phyloP scores from a whole-genome alignment of 768 basidiomycete genomes.

The Psilocybe cubensis region DNA sequence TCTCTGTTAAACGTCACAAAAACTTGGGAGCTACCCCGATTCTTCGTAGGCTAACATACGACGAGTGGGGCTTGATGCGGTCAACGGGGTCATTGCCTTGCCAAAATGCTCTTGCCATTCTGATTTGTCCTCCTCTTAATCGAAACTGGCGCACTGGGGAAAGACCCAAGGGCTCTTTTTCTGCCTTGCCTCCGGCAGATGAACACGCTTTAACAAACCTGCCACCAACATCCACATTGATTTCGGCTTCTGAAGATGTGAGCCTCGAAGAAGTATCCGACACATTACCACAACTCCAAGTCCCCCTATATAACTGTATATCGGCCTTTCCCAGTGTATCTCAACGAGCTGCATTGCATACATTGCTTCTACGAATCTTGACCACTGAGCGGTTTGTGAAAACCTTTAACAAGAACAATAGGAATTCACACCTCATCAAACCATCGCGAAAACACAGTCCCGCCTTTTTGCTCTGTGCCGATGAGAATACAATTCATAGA shows the following conservation, averaged over 20 bases:
- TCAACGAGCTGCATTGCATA: slow-evolving; percentile 65
- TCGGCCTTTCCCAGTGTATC: slow-evolving; percentile 62
- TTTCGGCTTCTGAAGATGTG: slow-evolving; percentile 14
- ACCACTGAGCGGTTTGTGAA: slow-evolving; percentile 42
- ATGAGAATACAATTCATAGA: slow-evolving; percentile 47
- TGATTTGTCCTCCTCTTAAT: slow-evolving; percentile 71
- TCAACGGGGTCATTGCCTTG: slow-evolving; percentile 50
- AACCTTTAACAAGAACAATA: slow-evolving; percentile 14
- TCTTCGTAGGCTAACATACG: slow-evolving; percentile 65
- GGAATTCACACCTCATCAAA: background rate
- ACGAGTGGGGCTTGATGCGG: slow-evolving; percentile 57
- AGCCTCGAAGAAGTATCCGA: slow-evolving; percentile 17
- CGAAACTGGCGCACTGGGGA: slow-evolving; percentile 49
- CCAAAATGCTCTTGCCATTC: slow-evolving; percentile 62
- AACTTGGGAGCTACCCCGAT: slow-evolving; percentile 31
- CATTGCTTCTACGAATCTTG: slow-evolving; percentile 50
- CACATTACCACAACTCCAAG: slow-evolving; percentile 27
- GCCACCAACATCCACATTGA: slow-evolving; percentile 35
- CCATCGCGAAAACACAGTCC: slow-evolving; percentile 53
- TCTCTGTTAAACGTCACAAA: slow-evolving; percentile 18
- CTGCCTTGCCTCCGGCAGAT: slow-evolving; percentile 32
- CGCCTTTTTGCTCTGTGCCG: slow-evolving; percentile 68
- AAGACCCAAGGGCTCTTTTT: slow-evolving; percentile 43
- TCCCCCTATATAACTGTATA: slow-evolving; percentile 75
- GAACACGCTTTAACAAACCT: slow-evolving; percentile 22